Evolutionary conservation across 257 asterid genomes (phyloP).

Genomic region (Prunella vulgaris): DNA sequence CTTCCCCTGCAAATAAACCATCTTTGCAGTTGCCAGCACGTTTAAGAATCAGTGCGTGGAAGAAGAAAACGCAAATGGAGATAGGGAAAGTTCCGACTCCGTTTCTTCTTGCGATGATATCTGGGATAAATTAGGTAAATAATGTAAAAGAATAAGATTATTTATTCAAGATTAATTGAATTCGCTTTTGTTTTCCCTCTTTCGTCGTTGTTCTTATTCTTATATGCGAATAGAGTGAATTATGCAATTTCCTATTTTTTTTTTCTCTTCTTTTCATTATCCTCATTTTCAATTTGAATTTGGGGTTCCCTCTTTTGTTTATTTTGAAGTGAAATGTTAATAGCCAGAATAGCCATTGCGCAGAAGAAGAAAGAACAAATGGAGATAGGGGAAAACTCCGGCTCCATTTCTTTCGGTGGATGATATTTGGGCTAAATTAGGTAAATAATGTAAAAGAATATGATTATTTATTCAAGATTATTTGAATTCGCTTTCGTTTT

Average conservation of each 20-base stretch:
- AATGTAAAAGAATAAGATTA: neutral
- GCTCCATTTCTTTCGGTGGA: slow-evolving; percentile 30
- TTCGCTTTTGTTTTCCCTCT: neutral
- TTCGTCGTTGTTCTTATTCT: neutral
- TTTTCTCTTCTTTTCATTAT: neutral
- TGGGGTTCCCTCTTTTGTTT: too few relatives aligned
- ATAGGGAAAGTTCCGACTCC: slow-evolving; percentile 61
- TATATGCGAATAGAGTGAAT: neutral
- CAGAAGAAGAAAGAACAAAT: slow-evolving; percentile 29
- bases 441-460: slow-evolving; percentile 22
- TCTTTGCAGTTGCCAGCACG: slow-evolving; percentile 20
- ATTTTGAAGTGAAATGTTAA: too few relatives aligned
- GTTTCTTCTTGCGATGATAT: slow-evolving; percentile 31
- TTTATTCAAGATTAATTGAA: neutral
- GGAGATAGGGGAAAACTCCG: slow-evolving; percentile 72
- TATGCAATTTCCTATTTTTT: neutral
- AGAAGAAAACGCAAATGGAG: slow-evolving; percentile 46
- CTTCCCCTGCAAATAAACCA: neutral
- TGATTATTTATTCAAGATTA: neutral
- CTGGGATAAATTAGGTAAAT: slow-evolving; percentile 82
- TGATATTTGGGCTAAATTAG: slow-evolving; percentile 78
- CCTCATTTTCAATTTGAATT: slow-evolving; percentile 14
- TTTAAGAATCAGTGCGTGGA: slow-evolving; percentile 21
- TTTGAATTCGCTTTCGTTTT: neutral
- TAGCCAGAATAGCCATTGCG: slow-evolving; percentile 5